Percentiles rank a stretch among this genome's conserved stretches.
These are phyloP conservation scores for Chrysanthemum seticuspe DNA, from an alignment of 129 eudicot genomes.

Conservation along the genomic window DNA sequence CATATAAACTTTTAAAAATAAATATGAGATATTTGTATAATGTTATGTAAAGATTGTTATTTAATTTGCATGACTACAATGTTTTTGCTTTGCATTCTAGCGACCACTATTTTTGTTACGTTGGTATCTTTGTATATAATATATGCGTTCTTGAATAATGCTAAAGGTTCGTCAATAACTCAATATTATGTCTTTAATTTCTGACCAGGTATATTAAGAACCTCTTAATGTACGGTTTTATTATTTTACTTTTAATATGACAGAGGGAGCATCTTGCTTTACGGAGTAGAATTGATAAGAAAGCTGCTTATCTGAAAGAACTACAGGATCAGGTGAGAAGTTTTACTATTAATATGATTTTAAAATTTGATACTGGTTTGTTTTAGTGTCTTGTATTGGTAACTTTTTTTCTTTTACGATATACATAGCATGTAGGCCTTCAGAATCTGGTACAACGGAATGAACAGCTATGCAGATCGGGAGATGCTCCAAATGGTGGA, in stretches of 20 bases:
- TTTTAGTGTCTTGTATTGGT: not conserved
- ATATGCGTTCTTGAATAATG: not conserved
- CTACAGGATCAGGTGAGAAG: constrained; percentile 76
- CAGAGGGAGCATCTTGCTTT: constrained; percentile 69
- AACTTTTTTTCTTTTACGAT: constrained; percentile 8
- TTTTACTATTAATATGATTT: not conserved
- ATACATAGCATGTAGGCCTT: constrained; percentile 54
- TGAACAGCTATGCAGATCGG: constrained; percentile 58
- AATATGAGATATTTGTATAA: too few relatives aligned
- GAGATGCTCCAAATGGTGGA: constrained; percentile 76
- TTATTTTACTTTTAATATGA: constrained; percentile 2
- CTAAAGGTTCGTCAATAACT: constrained; percentile 46
- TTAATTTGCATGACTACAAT: too few relatives aligned
- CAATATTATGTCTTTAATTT: not conserved
- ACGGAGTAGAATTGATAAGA: constrained; percentile 59
- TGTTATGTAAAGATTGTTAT: too few relatives aligned
- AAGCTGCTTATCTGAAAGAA: constrained; percentile 70
- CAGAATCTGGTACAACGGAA: constrained; percentile 73
- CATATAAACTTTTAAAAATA: too few relatives aligned
- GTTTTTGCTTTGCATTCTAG: too few relatives aligned
- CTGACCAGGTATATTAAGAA: not conserved
- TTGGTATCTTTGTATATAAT: too few relatives aligned
- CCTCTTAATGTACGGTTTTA: not conserved
- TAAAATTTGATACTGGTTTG: not conserved
- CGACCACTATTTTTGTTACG: not conserved